A percentile compares a stretch with the other conserved stretches of the same genome.
phyloP scores from a whole-genome alignment of 225 moss, liverwort and hornwort genomes.

The Rhytidiadelphus loreus region DNA sequence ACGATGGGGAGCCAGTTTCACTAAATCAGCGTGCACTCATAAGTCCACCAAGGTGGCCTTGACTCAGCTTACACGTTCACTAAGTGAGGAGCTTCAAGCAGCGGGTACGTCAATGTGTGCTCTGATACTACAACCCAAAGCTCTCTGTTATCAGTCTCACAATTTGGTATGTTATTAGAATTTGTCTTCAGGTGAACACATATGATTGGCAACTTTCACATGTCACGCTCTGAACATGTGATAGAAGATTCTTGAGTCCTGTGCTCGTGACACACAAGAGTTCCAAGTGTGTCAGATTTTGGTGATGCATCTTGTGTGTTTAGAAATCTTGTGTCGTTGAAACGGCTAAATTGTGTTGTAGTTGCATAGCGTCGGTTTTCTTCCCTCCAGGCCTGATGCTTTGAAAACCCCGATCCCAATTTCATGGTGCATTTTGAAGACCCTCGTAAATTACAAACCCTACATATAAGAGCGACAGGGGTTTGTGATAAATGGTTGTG shows the following conservation, averaged over 20 bases:
- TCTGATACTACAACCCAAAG: background rate
- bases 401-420: background rate
- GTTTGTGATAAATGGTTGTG: background rate
- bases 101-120: conserved; percentile 34
- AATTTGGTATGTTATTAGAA: background rate
- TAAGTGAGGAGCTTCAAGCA: conserved; percentile 74
- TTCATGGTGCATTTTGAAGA: background rate
- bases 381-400: background rate
- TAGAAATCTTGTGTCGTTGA: background rate
- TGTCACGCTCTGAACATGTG: background rate
- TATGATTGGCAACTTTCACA: background rate
- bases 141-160: background rate
- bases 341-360: background rate
- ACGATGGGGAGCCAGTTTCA: conserved; percentile 84
- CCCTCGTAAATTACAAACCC: background rate
- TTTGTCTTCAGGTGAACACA: background rate
- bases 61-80: conserved; percentile 77
- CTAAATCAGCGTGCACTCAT: conserved; percentile 88
- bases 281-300: background rate
- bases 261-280: background rate
- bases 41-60: conserved; percentile 92
- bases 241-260: background rate
- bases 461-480: background rate
- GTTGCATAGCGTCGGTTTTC: background rate
- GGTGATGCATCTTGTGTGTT: background rate